A percentile compares a stretch with the other conserved stretches of the same genome.
phyloP scores from a whole-genome alignment of 176 grass and related monocot genomes.

The Triticum turgidum region DNA sequence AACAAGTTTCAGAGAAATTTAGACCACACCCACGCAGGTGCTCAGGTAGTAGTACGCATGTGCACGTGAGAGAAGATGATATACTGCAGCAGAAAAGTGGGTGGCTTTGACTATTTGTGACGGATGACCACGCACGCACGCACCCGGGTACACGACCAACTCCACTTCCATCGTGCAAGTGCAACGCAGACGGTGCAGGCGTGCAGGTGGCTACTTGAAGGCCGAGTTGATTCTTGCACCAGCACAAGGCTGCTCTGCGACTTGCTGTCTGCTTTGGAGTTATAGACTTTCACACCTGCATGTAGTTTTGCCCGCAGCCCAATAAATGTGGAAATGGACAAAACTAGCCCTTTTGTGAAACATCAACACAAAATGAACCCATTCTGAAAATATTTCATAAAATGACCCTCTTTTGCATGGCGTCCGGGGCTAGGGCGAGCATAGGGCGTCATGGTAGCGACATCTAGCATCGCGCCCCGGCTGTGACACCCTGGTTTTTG shows the following conservation, averaged over 20 bases:
- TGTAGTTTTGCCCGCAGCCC: too few relatives aligned
- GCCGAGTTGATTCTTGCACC: slow-evolving; percentile 1
- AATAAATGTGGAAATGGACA: too few relatives aligned
- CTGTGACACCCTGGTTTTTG: too few relatives aligned
- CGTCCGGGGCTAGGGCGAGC: too few relatives aligned
- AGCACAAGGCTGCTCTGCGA: not conserved
- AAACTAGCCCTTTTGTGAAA: too few relatives aligned
- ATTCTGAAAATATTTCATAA: too few relatives aligned
- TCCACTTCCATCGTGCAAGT: not conserved
- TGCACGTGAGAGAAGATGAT: not conserved
- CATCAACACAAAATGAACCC: too few relatives aligned
- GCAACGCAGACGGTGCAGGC: not conserved
- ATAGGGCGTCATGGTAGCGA: too few relatives aligned
- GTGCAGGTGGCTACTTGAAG: slow-evolving; percentile 1
- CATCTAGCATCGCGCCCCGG: too few relatives aligned
- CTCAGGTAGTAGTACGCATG: not conserved
- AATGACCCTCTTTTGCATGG: too few relatives aligned
- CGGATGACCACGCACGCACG: not conserved
- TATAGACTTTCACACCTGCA: not conserved
- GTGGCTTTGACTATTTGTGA: not conserved
- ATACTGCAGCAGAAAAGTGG: not conserved
- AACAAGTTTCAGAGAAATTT: not conserved
- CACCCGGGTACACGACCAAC: not conserved
- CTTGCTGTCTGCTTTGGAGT: not conserved
- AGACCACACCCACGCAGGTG: not conserved